Conservation (phyloP, 2,329 filamentous ascomycete species). For the Colletotrichum aenigma region DNA sequence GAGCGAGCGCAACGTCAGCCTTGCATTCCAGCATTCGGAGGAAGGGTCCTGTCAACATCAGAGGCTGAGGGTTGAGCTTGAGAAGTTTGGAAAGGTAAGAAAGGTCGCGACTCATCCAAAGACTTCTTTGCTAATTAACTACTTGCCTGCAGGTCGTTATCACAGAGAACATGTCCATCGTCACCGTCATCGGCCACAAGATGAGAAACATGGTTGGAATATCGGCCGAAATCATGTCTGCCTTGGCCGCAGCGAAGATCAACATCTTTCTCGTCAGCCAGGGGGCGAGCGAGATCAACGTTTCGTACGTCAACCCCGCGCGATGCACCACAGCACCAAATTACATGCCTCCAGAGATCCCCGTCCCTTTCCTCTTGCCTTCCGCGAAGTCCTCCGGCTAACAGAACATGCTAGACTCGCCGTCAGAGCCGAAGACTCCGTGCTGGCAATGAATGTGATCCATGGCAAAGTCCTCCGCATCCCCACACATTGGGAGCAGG, state of each 20-base stretch:
- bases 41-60: constrained; percentile 65
- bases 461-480: constrained; percentile 69
- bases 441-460: constrained; percentile 91
- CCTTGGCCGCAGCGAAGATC: constrained; percentile 12
- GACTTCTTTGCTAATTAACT: background rate
- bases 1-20: constrained; percentile 94
- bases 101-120: constrained; percentile 42
- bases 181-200: constrained; percentile 91
- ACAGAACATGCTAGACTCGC: constrained; percentile 50
- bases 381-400: background rate
- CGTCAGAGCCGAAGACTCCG: constrained; percentile 87
- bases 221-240: constrained; percentile 18
- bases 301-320: constrained; percentile 68
- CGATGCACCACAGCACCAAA: background rate
- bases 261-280: constrained; percentile 21
- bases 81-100: constrained; percentile 85
- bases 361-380: fast-evolving
- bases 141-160: background rate
- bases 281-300: constrained; percentile 99
- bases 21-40: constrained; percentile 88
- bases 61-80: constrained; percentile 72
- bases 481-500: constrained; percentile 15
- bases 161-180: constrained; percentile 83
- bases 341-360: background rate
- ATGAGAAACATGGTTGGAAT: constrained; percentile 98